phyloP scores from a whole-genome alignment of 2,329 filamentous ascomycete genomes.

The Fusarium staphyleae region DNA sequence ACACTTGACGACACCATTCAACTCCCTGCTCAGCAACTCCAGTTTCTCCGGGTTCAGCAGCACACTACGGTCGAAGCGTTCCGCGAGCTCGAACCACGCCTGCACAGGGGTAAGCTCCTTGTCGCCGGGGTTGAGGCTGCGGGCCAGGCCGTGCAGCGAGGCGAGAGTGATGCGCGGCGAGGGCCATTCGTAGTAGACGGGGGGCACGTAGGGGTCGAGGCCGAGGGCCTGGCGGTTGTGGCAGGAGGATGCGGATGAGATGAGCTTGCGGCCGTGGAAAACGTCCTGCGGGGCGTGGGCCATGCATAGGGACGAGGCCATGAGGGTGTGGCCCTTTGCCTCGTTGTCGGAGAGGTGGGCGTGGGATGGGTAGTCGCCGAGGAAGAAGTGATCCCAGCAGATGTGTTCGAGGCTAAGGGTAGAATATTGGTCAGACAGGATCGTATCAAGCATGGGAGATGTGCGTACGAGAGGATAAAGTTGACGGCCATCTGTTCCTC shows the following conservation, averaged over 20 bases:
- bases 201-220: slow-evolving; percentile 30
- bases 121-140: slow-evolving; percentile 51
- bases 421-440: slow-evolving; percentile 5
- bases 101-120: slow-evolving; percentile 59
- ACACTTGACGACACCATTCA: slow-evolving; percentile 55
- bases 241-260: slow-evolving; percentile 30
- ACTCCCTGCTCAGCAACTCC: slow-evolving; percentile 50
- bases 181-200: slow-evolving; percentile 47
- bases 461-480: slow-evolving; percentile 59
- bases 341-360: slow-evolving; percentile 42
- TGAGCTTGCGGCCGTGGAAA: slow-evolving; percentile 40
- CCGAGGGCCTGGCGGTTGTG: slow-evolving; percentile 21
- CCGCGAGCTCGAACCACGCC: slow-evolving; percentile 61
- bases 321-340: slow-evolving; percentile 52
- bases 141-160: slow-evolving; percentile 54
- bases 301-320: slow-evolving; percentile 54
- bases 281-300: slow-evolving; percentile 48
- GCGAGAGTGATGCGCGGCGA: slow-evolving; percentile 51
- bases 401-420: slow-evolving; percentile 57
- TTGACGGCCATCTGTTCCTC: slow-evolving; percentile 59
- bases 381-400: slow-evolving; percentile 59
- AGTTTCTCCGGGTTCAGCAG: slow-evolving; percentile 49
- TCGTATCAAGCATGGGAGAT: background rate
- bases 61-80: slow-evolving; percentile 48
- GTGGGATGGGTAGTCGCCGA: slow-evolving; percentile 49